A percentile compares a stretch with the other conserved stretches of the same genome.
These are phyloP conservation scores for Colletotrichum euphorbiae DNA, from an alignment of 2,329 filamentous ascomycete genomes.

Conservation along the genomic window DNA sequence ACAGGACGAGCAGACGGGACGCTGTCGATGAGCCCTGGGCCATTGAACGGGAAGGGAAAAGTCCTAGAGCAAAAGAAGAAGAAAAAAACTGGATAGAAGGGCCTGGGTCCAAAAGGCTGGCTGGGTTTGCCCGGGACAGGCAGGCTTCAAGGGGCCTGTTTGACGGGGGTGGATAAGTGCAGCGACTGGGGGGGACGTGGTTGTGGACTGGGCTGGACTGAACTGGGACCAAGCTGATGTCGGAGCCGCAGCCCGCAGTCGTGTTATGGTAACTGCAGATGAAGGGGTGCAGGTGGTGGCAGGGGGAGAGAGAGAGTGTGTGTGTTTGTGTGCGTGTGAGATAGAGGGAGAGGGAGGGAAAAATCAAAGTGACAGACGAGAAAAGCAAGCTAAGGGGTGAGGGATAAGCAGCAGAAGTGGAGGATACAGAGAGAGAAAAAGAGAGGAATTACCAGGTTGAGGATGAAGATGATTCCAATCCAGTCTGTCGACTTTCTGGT, in stretches of 20 bases:
- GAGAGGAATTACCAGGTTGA: constrained; percentile 32
- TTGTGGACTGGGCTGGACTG: constrained; percentile 12
- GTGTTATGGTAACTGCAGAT: background rate
- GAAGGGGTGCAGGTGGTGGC: background rate
- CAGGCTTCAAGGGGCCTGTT: constrained; percentile 13
- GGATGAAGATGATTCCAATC: constrained; percentile 18
- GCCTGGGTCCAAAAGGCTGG: constrained; percentile 2
- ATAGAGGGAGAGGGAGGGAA: too few relatives aligned
- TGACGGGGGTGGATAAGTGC: constrained; percentile 10
- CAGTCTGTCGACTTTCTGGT: constrained; percentile 30
- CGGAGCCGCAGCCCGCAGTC: background rate
- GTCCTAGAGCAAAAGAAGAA: constrained; percentile 27
- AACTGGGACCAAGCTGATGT: background rate
- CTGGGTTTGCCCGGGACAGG: constrained; percentile 23
- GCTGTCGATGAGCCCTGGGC: background rate
- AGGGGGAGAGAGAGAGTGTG: background rate
- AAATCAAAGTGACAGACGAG: background rate
- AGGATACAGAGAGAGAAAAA: background rate
- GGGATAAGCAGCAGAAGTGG: background rate
- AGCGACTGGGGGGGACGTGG: background rate
- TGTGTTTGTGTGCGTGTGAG: too few relatives aligned
- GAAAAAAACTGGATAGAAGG: constrained; percentile 15
- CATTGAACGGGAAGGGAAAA: constrained; percentile 24
- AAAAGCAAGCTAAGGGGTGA: background rate
- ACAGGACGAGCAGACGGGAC: background rate